phyloP scores from a whole-genome alignment of 1,284 basidiomycete genomes.

The Moesziomyces antarcticus region DNA sequence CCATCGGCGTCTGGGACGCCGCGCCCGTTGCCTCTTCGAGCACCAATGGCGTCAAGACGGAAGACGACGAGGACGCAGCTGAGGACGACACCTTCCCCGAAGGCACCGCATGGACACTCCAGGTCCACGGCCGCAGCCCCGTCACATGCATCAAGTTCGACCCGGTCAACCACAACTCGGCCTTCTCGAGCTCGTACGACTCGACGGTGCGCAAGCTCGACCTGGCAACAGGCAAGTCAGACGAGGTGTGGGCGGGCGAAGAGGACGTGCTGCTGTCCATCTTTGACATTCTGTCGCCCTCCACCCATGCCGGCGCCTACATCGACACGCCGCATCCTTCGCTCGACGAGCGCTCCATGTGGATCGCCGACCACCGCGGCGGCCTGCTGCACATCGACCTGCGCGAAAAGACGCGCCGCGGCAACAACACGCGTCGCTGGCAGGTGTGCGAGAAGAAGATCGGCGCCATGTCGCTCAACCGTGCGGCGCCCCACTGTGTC shows the following conservation, averaged over 20 bases:
- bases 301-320: conserved; percentile 47
- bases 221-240: conserved; percentile 36
- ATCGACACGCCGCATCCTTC: conserved; percentile 44
- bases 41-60: conserved; percentile 22
- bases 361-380: conserved; percentile 65
- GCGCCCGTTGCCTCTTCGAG: conserved; percentile 10
- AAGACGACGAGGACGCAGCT: conserved; percentile 33
- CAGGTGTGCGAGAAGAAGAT: conserved; percentile 67
- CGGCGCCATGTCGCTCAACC: conserved; percentile 64
- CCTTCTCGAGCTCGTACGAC: conserved; percentile 62
- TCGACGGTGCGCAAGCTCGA: conserved; percentile 58
- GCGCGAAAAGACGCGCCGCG: conserved; percentile 34
- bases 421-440: conserved; percentile 51
- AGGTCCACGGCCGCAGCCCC: conserved; percentile 56
- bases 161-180: conserved; percentile 45
- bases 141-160: conserved; percentile 64
- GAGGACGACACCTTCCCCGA: conserved; percentile 17
- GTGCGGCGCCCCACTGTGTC: conserved; percentile 49
- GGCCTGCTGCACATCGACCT: conserved; percentile 62
- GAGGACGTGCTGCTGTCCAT: conserved; percentile 60
- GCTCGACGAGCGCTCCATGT: conserved; percentile 58
- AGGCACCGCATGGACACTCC: conserved; percentile 56
- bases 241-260: conserved; percentile 56
- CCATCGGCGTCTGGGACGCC: conserved; percentile 64
- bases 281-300: conserved; percentile 62